phyloP scores from a whole-genome alignment of 2,329 filamentous ascomycete species.

The Penicillium oxalicum region DNA sequence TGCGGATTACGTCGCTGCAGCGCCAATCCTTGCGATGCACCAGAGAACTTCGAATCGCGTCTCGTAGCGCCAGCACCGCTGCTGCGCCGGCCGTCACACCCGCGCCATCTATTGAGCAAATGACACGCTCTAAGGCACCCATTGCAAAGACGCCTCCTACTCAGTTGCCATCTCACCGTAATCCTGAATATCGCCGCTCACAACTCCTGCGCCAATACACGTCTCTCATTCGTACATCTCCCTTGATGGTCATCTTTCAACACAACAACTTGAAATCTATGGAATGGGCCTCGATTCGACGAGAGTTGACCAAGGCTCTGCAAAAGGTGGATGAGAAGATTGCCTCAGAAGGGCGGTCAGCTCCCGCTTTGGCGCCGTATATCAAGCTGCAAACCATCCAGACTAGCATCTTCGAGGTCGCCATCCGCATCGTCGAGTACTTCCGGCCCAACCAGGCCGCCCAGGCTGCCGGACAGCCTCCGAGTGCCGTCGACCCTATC shows the following conservation, averaged over 20 bases:
- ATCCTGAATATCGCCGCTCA: slow-evolving; percentile 79
- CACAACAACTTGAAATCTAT: slow-evolving; percentile 69
- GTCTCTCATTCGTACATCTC: slow-evolving; percentile 76
- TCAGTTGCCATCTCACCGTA: slow-evolving; percentile 83
- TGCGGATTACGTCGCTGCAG: slow-evolving; percentile 40
- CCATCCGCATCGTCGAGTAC: slow-evolving; percentile 80
- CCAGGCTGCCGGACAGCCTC: slow-evolving; percentile 15
- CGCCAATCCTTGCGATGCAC: slow-evolving; percentile 33
- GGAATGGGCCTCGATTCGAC: slow-evolving; percentile 67
- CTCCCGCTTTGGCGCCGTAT: slow-evolving; percentile 47
- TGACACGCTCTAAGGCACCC: slow-evolving; percentile 38
- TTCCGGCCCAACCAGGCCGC: slow-evolving; percentile 51
- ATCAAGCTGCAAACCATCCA: slow-evolving; percentile 79
- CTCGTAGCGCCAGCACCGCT: slow-evolving; percentile 38
- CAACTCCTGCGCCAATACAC: slow-evolving; percentile 85
- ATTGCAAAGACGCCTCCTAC: slow-evolving; percentile 53
- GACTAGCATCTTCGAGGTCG: slow-evolving; percentile 81
- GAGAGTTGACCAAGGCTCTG: slow-evolving; percentile 60
- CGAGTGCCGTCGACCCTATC: slow-evolving; percentile 23
- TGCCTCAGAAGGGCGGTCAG: slow-evolving; percentile 47
- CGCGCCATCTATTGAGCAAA: slow-evolving; percentile 48
- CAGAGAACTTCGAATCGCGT: slow-evolving; percentile 37
- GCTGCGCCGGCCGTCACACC: slow-evolving; percentile 47
- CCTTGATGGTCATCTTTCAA: slow-evolving; percentile 79
- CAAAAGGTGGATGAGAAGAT: slow-evolving; percentile 62